Evolutionary conservation across 225 moss, liverwort and hornwort species (phyloP).

Genomic region (Physcomitrium patens): DNA sequence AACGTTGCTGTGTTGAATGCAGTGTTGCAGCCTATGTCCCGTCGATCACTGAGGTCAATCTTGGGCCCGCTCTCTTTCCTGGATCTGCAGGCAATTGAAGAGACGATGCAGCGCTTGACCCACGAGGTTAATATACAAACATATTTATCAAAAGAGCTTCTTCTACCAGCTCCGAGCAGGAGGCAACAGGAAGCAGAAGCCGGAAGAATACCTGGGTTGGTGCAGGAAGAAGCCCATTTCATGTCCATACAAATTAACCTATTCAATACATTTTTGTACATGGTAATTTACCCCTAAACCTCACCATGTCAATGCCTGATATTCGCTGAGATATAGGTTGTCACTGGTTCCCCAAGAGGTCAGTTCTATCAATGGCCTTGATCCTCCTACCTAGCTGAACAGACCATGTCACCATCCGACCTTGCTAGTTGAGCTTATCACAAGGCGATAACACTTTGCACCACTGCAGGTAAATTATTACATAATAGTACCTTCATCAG

Average conservation of each 20-base stretch:
- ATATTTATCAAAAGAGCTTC: constrained; percentile 49
- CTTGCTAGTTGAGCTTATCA: background rate
- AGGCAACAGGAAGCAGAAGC: too few species aligned
- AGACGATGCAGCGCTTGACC: constrained; percentile 34
- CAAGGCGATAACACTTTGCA: background rate
- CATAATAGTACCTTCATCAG: constrained; percentile 52
- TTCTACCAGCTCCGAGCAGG: constrained; percentile 35
- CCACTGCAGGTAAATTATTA: constrained; percentile 47
- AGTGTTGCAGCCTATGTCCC: background rate
- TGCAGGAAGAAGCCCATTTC: constrained; percentile 36
- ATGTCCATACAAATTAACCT: constrained; percentile 47
- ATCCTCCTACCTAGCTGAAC: background rate
- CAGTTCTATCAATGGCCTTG: too few species aligned
- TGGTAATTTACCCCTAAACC: constrained; percentile 27
- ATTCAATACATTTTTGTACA: constrained; percentile 51
- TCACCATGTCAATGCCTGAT: background rate
- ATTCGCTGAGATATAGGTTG: background rate
- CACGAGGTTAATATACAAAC: constrained; percentile 45
- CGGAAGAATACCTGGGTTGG: constrained; percentile 27
- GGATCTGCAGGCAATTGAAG: constrained; percentile 40
- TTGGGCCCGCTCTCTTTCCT: background rate
- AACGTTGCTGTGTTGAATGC: background rate
- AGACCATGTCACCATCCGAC: background rate
- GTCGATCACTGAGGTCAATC: background rate
- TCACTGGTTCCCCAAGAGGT: too few species aligned